Evolutionary conservation across 1,284 basidiomycete species (phyloP).

Genomic region (Inonotus obliquus): DNA sequence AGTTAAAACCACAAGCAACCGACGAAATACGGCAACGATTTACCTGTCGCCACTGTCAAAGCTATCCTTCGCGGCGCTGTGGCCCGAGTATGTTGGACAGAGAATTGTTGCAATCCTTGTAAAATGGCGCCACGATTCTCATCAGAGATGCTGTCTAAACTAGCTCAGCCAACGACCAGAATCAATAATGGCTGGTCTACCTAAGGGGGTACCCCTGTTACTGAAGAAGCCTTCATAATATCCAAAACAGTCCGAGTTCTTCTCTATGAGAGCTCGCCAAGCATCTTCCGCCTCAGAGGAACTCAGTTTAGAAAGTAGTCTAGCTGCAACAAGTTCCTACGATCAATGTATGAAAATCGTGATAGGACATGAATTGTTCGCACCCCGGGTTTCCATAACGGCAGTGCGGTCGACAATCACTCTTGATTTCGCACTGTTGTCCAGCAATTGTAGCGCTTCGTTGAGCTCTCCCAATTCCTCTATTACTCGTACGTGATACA

Average conservation of each 20-base stretch:
- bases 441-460: constrained; percentile 60
- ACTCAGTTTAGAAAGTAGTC: constrained; percentile 62
- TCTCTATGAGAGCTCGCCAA: constrained; percentile 78
- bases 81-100: constrained; percentile 60
- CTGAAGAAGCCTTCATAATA: constrained; percentile 77
- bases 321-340: constrained; percentile 42
- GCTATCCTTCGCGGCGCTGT: constrained; percentile 71
- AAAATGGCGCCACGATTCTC: constrained; percentile 54
- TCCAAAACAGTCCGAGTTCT: constrained; percentile 81
- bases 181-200: constrained; percentile 35
- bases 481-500: constrained; percentile 80
- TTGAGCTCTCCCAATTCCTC: constrained; percentile 70
- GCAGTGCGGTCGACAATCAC: constrained; percentile 69
- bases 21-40: constrained; percentile 14
- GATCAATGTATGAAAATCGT: constrained; percentile 14
- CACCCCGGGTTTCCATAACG: constrained; percentile 71
- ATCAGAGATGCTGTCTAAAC: constrained; percentile 40
- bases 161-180: neutral
- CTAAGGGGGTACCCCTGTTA: constrained; percentile 61
- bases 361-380: constrained; percentile 15
- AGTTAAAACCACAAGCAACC: neutral
- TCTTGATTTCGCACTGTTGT: constrained; percentile 59
- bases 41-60: constrained; percentile 60
- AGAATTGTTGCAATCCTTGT: constrained; percentile 53
- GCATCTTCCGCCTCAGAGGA: constrained; percentile 69